Conservation (phyloP, 2,329 filamentous ascomycete genomes). For the Aspergillus brasiliensis region DNA sequence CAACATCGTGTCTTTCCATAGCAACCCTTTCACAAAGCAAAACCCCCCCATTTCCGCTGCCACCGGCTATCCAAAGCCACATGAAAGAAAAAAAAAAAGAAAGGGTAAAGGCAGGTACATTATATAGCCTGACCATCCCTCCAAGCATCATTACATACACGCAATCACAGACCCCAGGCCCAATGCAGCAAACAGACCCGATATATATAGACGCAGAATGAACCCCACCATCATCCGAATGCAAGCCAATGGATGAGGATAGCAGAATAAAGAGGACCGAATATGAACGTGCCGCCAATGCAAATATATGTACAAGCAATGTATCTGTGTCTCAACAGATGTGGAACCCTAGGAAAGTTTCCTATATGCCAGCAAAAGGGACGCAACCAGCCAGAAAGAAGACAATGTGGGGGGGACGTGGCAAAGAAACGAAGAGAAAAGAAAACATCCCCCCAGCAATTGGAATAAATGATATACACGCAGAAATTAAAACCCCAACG, state of each 20-base stretch:
- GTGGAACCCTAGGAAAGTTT: slow-evolving; percentile 9
- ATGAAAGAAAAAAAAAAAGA: background rate
- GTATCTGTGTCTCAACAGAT: slow-evolving; percentile 21
- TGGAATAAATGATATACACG: slow-evolving; percentile 24
- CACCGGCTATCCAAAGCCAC: background rate
- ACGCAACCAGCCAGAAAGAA: slow-evolving; percentile 11
- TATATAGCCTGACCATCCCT: slow-evolving; percentile 18
- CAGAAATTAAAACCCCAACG: slow-evolving; percentile 11
- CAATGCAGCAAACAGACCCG: slow-evolving; percentile 17
- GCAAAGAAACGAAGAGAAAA: background rate
- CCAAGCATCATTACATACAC: slow-evolving; percentile 21
- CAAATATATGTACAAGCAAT: slow-evolving; percentile 40
- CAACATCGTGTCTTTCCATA: slow-evolving; percentile 1
- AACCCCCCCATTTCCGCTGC: background rate
- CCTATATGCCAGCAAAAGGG: slow-evolving; percentile 20
- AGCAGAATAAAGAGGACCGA: slow-evolving; percentile 14
- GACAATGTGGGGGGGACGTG: background rate
- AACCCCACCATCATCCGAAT: slow-evolving; percentile 9
- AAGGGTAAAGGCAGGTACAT: slow-evolving; percentile 10
- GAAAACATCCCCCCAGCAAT: background rate
- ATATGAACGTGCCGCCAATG: slow-evolving; percentile 27
- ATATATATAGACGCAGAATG: slow-evolving; percentile 24
- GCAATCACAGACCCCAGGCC: slow-evolving; percentile 18
- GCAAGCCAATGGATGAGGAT: slow-evolving; percentile 14
- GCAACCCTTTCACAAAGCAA: background rate